Evolutionary conservation across 495 filamentous ascomycete species (phyloP), one percentile per base, ranked within the genome.

Genomic region (Aspergillus cristatus): DNA sequence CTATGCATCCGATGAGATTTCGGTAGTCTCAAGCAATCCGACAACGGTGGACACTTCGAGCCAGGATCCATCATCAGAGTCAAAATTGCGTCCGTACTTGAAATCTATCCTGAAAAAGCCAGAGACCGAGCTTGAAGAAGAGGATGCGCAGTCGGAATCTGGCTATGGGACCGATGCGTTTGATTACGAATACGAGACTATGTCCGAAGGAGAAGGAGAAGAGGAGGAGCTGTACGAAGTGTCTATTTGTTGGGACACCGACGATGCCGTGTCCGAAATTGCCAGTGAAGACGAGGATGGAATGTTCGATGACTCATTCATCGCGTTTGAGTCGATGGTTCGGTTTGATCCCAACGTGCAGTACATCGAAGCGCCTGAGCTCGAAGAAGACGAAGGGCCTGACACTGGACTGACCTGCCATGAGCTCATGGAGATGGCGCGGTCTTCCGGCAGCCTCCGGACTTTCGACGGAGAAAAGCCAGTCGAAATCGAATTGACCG

Each of bases 1-100:
- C 38, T 70, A 66, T 47, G 60, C 58, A 36, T 70, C 66, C 12
- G 66, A 70, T 42, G 63, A 65, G 40, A 42, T 61, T 14, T 68
- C 66, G 11, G 51, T 59, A 38, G 45, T 55, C 10, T 63, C 62
- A n/a, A 57, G 42, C 15, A 51, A 47, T 35, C 42, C 58, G 14
- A 43, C 47, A 3, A 47, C 55, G 18, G 35, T 45, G 12, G 42
- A 53, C 13, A 37, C 44, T 12, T 49, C 52, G 15, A 50, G 55
- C 14, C 39, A 42, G 12, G 24, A 24, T n/a, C 38, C 47, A 15
- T 35, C 44, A n/a, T 13, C 47, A 3, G 48, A 39, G 13, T 38
- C 53, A 34, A 41, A 53, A 20, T 33, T 58, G 12, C 60, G 46
- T 28, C 51, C 51, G 3, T 45, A 54, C 24, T 48, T 60, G 35